Evolutionary conservation across 78 protist species (phyloP).

Genomic region (Protostelium mycophagum): DNA sequence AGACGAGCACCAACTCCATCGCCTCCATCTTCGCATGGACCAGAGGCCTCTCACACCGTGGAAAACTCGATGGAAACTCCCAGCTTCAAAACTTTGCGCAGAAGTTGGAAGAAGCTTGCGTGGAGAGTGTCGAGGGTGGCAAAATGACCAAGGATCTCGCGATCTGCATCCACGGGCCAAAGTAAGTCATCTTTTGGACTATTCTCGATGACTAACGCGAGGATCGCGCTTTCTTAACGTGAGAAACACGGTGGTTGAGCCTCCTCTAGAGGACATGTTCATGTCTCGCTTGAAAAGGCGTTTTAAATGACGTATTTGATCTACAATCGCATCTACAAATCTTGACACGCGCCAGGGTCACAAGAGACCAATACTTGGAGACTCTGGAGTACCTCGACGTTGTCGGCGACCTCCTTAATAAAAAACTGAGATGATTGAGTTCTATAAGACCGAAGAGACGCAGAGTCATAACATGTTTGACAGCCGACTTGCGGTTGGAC

Average conservation of each 20-base stretch:
- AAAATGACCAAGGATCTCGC: conserved; percentile 89
- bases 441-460: too few species aligned
- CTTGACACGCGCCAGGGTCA: too few species aligned
- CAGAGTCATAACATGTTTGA: too few species aligned
- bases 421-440: neutral
- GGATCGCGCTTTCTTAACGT: too few species aligned
- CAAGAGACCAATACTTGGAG: neutral
- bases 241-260: too few species aligned
- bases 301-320: too few species aligned
- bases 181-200: too few species aligned
- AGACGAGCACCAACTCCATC: conserved; percentile 87
- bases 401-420: neutral
- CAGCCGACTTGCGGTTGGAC: too few species aligned
- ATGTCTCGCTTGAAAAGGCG: too few species aligned
- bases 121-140: conserved; percentile 59
- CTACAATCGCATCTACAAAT: too few species aligned
- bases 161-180: conserved; percentile 43
- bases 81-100: conserved; percentile 33
- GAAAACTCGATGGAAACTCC: conserved; percentile 80
- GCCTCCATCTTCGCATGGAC: conserved; percentile 96
- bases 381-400: neutral
- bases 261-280: too few species aligned
- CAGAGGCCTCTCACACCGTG: conserved; percentile 78
- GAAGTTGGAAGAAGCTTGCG: conserved; percentile 55
- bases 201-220: too few species aligned